These are phyloP conservation scores for Paramecium sexaurelia DNA, from an alignment of 73 alveolate species.

Conservation along the genomic window DNA sequence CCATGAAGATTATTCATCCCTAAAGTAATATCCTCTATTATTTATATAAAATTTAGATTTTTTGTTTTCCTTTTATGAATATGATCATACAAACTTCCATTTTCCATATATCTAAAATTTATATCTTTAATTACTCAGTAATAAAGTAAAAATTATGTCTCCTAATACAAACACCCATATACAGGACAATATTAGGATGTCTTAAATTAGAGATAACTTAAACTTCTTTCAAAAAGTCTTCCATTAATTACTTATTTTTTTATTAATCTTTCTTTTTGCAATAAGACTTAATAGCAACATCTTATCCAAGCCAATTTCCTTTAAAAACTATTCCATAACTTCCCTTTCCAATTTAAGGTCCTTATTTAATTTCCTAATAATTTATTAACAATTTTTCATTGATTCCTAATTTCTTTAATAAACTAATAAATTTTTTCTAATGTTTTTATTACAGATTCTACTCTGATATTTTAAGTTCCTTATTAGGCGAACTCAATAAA, in stretches of 20 bases:
- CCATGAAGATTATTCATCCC: slow-evolving; percentile 93
- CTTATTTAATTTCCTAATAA: slow-evolving; percentile 43
- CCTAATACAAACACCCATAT: slow-evolving; percentile 90
- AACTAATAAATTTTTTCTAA: not conserved
- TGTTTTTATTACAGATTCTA: not conserved
- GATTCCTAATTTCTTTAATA: slow-evolving; percentile 54
- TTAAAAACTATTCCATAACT: slow-evolving; percentile 85
- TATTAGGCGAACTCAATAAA: not conserved
- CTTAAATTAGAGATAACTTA: slow-evolving; percentile 89
- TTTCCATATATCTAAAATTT: slow-evolving; percentile 20
- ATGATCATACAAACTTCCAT: slow-evolving; percentile 82
- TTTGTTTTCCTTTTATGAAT: slow-evolving; percentile 72
- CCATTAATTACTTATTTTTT: slow-evolving; percentile 68
- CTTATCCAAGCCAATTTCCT: slow-evolving; percentile 90
- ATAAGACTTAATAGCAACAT: slow-evolving; percentile 87
- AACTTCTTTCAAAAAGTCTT: slow-evolving; percentile 89
- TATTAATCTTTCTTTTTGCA: slow-evolving; percentile 70
- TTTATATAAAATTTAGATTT: slow-evolving; percentile 72
- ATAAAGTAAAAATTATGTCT: slow-evolving; percentile 86
- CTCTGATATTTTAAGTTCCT: not conserved
- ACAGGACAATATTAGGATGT: slow-evolving; percentile 94
- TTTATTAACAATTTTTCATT: slow-evolving; percentile 56
- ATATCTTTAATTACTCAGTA: slow-evolving; percentile 74
- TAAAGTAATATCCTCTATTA: slow-evolving; percentile 90
- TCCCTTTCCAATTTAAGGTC: slow-evolving; percentile 81